Percentiles rank a stretch among this genome's conserved stretches.
These are phyloP conservation scores for Echinochloa phyllopogon DNA, from an alignment of 176 grass and related monocot genomes.

Conservation along the genomic window DNA sequence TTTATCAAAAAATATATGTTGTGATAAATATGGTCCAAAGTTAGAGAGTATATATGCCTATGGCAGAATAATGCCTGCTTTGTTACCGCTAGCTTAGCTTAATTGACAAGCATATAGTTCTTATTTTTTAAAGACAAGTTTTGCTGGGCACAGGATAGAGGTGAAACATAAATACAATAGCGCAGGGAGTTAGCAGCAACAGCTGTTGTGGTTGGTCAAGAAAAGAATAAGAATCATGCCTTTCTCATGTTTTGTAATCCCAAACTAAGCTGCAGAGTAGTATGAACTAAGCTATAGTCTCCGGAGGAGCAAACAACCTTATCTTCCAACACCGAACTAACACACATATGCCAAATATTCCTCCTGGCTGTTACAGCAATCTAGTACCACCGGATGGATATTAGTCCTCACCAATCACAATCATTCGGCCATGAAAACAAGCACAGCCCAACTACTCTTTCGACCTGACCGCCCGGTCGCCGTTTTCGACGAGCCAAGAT, in stretches of 20 bases:
- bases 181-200: neutral
- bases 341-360: neutral
- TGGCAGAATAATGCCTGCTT: too few relatives aligned
- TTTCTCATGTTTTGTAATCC: neutral
- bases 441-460: conserved; percentile 14
- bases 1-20: too few relatives aligned
- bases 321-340: conserved; percentile 11
- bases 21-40: too few relatives aligned
- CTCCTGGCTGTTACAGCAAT: conserved; percentile 28
- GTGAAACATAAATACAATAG: too few relatives aligned
- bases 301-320: conserved; percentile 10
- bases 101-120: too few relatives aligned
- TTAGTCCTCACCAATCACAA: conserved; percentile 13
- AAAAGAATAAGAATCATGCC: neutral
- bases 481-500: conserved; percentile 9
- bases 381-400: conserved; percentile 40
- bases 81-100: too few relatives aligned
- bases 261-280: neutral
- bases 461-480: neutral
- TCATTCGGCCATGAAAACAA: conserved; percentile 39
- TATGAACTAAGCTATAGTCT: conserved; percentile 19
- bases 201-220: neutral
- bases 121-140: too few relatives aligned
- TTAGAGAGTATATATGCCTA: too few relatives aligned
- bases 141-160: too few relatives aligned